Base-by-base conservation (phyloP, 371 early-diverging fungal species). In the Syncephalastrum contaminatum region DNA sequence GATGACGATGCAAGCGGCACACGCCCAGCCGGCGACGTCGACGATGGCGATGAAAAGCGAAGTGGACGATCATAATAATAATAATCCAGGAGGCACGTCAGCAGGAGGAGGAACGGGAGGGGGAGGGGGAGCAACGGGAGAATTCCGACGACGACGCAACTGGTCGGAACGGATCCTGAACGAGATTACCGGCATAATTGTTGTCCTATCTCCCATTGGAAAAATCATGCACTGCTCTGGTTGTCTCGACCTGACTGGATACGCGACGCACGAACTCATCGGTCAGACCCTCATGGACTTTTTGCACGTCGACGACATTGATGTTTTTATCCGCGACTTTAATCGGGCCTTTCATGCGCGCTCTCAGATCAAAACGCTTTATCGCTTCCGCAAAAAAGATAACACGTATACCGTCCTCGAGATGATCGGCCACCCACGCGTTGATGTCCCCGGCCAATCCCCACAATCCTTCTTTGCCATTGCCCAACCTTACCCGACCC, bases 151-250 rank as follows among this genome's bases (percentile, higher is more conserved):
- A 51, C 61, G 74, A 43, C 79, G 81, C 55, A 80, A 83, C 45
- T 80, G 81, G 76, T 63, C 73, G 40, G 75, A 77, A 44, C 75
- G 83, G 2, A 75, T 88, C 15, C 43, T 86, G 19, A 69, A 73
- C 43, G 88, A 86, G 61, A 54, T 88, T 5, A 82, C 82, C 46
- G 88, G 86, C 51, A 63, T 84, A 21, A 46, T 85, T 2, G 82
- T 82, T 68, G 88, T 88, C 2, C 60, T 86, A 8, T 75, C 80
- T 15, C 80, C 84, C 0, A 53, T 68, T 12, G 84, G 81, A 18
- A 73, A 70, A 48, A 71, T 88, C 30, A 44, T 84, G 42, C 85
- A 77, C 60, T 80, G 82, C 48, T 82, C 83, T 16, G 83, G 84
- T 4, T 77, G 75, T 1, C 43, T 62, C 19, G 72, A 80, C 46